Evolutionary conservation across 495 filamentous ascomycete species (phyloP).

Genomic region (Xylaria cubensis): DNA sequence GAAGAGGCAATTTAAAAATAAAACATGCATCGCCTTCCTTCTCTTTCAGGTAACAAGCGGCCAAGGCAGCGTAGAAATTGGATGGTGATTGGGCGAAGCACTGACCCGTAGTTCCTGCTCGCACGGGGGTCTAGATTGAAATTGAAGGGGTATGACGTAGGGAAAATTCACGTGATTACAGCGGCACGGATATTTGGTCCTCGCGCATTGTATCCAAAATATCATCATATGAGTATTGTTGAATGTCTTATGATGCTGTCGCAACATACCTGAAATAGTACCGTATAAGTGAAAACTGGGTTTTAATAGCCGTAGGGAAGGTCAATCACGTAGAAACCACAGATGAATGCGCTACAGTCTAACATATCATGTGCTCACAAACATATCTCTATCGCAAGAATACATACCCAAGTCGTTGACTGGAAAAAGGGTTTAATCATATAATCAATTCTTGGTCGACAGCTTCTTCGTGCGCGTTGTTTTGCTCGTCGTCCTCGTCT

Average conservation of each 20-base stretch:
- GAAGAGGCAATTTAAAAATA: not conserved
- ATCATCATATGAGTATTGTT: not conserved
- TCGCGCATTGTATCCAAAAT: not conserved
- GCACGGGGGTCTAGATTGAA: not conserved
- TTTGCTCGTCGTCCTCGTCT: conserved; percentile 68
- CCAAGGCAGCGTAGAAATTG: not conserved
- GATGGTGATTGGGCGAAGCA: not conserved
- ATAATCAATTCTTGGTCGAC: conserved; percentile 43
- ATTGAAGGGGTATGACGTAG: conserved; percentile 3
- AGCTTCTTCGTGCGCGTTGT: conserved; percentile 30
- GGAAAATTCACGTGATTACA: not conserved
- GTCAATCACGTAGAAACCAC: not conserved
- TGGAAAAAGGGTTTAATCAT: conserved; percentile 32
- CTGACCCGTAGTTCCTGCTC: not conserved
- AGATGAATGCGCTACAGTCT: not conserved
- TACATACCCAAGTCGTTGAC: not conserved
- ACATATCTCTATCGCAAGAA: not conserved
- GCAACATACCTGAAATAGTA: not conserved
- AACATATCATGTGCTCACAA: not conserved
- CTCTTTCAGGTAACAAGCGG: not conserved
- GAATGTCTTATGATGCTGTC: not conserved
- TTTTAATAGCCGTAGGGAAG: not conserved
- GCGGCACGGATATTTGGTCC: not conserved
- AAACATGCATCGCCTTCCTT: not conserved
- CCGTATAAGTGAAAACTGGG: not conserved